Conservation (phyloP, 2,329 filamentous ascomycete species). For the Penicillium verrucosum region DNA sequence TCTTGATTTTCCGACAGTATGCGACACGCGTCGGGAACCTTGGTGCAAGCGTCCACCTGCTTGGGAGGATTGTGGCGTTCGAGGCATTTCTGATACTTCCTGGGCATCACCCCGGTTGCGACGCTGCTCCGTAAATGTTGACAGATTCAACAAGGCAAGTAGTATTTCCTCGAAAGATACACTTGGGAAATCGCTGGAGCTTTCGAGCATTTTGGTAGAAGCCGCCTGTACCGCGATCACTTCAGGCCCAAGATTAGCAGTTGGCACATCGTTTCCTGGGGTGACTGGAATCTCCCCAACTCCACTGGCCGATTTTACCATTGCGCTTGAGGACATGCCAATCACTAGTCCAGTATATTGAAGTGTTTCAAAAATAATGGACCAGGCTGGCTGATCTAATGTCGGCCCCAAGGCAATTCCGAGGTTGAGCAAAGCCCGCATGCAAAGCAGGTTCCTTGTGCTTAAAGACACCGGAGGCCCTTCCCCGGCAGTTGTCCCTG, state of each 20-base stretch:
- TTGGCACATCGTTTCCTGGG: conserved; percentile 45
- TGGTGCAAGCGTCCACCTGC: conserved; percentile 34
- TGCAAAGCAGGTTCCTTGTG: conserved; percentile 82
- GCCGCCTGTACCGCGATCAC: conserved; percentile 86
- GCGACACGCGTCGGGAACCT: conserved; percentile 41
- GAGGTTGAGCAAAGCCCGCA: conserved; percentile 87
- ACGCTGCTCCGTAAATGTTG: conserved; percentile 48
- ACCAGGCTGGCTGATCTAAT: conserved; percentile 72
- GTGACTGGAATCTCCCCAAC: conserved; percentile 26
- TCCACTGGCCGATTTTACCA: conserved; percentile 29
- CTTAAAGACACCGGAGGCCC: conserved; percentile 60
- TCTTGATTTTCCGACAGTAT: conserved; percentile 40
- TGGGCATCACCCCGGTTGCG: conserved; percentile 45
- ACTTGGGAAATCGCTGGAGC: conserved; percentile 86
- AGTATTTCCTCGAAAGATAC: conserved; percentile 75
- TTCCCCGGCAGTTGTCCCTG: conserved; percentile 36
- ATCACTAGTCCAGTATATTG: conserved; percentile 91
- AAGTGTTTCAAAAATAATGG: conserved; percentile 84
- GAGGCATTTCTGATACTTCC: conserved; percentile 53
- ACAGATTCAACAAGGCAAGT: conserved; percentile 67
- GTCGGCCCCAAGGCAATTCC: conserved; percentile 93
- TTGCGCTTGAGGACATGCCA: conserved; percentile 39
- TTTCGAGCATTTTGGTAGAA: conserved; percentile 81
- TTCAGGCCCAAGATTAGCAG: conserved; percentile 70
- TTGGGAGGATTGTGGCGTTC: conserved; percentile 25